Evolutionary conservation across 345 rosid species (phyloP), one percentile per base, ranked within the genome.

Genomic region (Stellera chamaejasme): DNA sequence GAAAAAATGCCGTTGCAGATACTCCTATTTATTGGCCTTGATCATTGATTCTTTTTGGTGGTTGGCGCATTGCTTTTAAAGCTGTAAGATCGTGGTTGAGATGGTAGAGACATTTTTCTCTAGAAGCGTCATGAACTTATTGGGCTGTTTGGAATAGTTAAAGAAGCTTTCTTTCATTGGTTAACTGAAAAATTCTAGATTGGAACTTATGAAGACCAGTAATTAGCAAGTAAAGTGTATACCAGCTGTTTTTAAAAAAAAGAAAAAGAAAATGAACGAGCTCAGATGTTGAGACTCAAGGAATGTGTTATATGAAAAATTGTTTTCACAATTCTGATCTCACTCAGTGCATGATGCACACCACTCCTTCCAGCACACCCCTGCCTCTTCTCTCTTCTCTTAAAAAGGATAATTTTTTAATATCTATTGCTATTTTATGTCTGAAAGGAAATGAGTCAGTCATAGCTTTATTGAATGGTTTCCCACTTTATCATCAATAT

Each of bases 401-500:
- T 41, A 49, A 16, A 8, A 13, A 27, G 16, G 26, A 13, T 36
- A 45, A 1, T 2, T 16, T 47, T 27, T 25, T 4, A 43, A 42
- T 43, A 13, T 46, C 36, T 0, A 36, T 16, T 45, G 36, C 45
- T 27, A 13, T 3, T 3, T 47, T 1, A 12, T 39, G 23, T 41
- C 36, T 19, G 12, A 12, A 36, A 49, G 13, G 39, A 49, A 39
- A 13, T 43, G 25, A 39, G 13, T 19, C 23, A 16, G 41, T 60
- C 16, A 41, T n/a, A 4, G 26, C 50, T 39, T 36, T 50, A n/a
- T 13, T 11, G 28, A 9, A 16, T 58, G 12, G 2, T 32, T 28
- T 41, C 13, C 41, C 41, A 13, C 25, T 59, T 48, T 48, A 58
- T 58, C 49, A 12, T 11, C 27, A n/a, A 11, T 52, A 58, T 48